These are phyloP conservation scores for Candida ortonii DNA, from an alignment of 805 yeast species.

Conservation along the genomic window DNA sequence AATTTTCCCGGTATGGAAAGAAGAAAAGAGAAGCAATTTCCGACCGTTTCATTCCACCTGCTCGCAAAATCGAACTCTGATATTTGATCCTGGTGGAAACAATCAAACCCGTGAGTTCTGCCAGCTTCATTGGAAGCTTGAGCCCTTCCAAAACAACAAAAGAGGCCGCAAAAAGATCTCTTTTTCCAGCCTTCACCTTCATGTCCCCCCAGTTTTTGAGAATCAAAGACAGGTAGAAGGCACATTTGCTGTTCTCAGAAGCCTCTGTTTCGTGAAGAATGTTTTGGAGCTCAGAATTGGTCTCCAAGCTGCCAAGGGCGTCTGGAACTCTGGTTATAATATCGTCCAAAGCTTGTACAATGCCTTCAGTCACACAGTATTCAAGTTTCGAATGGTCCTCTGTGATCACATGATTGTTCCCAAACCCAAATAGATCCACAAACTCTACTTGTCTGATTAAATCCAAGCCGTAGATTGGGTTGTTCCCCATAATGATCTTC, in stretches of 20 bases:
- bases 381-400: constrained; percentile 8
- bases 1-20: constrained; percentile 50
- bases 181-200: constrained; percentile 28
- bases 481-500: constrained; percentile 65
- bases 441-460: constrained; percentile 55
- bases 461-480: constrained; percentile 62
- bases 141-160: constrained; percentile 66
- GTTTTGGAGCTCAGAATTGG: constrained; percentile 1
- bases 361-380: constrained; percentile 17
- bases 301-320: constrained; percentile 20
- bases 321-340: constrained; percentile 18
- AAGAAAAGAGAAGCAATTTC: constrained; percentile 56
- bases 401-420: constrained; percentile 21
- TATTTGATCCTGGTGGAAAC: constrained; percentile 34
- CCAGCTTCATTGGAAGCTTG: constrained; percentile 57
- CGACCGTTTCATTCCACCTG: constrained; percentile 44
- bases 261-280: constrained; percentile 22
- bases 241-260: constrained; percentile 22
- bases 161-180: constrained; percentile 40
- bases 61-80: constrained; percentile 24
- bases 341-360: constrained; percentile 16
- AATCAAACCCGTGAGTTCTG: constrained; percentile 47
- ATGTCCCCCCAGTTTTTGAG: constrained; percentile 48
- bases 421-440: constrained; percentile 54
- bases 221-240: constrained; percentile 48